phyloP scores from a whole-genome alignment of 352 stramenopile species.

The Phytopythium ostracodes region DNA sequence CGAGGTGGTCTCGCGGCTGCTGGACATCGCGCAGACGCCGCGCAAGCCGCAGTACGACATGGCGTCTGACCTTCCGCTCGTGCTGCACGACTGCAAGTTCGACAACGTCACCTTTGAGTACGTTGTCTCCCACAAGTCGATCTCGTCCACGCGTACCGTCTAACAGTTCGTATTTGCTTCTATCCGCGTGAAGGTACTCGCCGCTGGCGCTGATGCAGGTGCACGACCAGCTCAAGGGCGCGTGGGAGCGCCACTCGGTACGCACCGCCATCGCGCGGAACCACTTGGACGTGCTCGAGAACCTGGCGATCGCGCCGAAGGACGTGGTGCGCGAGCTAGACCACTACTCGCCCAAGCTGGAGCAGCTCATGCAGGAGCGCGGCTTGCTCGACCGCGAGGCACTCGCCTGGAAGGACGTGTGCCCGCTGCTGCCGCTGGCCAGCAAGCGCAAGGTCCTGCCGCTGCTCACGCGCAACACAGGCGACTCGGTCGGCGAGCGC shows the following conservation, averaged over 20 bases:
- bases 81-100: constrained; percentile 97
- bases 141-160: background rate
- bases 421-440: constrained; percentile 42
- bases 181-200: constrained; percentile 50
- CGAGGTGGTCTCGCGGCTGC: constrained; percentile 81
- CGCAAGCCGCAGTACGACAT: constrained; percentile 93
- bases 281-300: constrained; percentile 58
- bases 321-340: constrained; percentile 61
- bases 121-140: constrained; percentile 7
- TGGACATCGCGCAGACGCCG: constrained; percentile 90
- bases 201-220: constrained; percentile 74
- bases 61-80: constrained; percentile 92
- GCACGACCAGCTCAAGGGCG: constrained; percentile 67
- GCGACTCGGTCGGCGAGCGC: constrained; percentile 75
- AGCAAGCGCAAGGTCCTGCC: constrained; percentile 59
- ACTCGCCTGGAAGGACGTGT: constrained; percentile 55
- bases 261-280: constrained; percentile 71
- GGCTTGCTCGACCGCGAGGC: constrained; percentile 32
- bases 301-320: constrained; percentile 34
- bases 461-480: constrained; percentile 63
- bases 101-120: constrained; percentile 76
- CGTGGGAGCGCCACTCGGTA: constrained; percentile 83
- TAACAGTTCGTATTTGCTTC: constrained; percentile 12
- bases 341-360: constrained; percentile 66
- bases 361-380: constrained; percentile 70